phyloP scores from a whole-genome alignment of 169 alveolate genomes.

The Plasmodium gonderi region DNA sequence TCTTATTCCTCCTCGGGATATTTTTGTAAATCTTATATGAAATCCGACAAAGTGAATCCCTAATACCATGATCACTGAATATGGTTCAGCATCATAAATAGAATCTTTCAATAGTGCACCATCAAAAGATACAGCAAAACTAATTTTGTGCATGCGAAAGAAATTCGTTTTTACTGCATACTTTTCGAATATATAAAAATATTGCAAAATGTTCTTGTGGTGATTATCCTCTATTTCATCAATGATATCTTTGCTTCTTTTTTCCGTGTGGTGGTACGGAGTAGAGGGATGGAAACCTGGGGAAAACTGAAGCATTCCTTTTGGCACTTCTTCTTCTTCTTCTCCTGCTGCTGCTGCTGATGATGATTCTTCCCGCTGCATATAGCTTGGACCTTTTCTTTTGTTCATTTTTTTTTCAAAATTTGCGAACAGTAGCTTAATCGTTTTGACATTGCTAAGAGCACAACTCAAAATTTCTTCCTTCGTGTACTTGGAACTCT shows the following conservation, averaged over 20 bases:
- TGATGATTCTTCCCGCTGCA: neutral
- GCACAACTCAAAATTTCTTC: conserved; percentile 64
- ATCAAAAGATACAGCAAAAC: conserved; percentile 82
- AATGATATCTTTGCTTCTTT: conserved; percentile 51
- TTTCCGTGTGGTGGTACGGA: neutral
- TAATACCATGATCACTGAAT: conserved; percentile 82
- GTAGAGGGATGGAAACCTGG: neutral
- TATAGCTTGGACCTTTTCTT: neutral
- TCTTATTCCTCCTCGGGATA: conserved; percentile 89
- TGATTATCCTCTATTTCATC: conserved; percentile 81
- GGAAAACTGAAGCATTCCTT: neutral
- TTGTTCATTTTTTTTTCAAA: conserved; percentile 34
- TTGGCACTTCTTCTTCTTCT: neutral
- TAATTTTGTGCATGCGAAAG: conserved; percentile 77
- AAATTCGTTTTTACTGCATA: conserved; percentile 83
- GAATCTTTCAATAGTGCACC: conserved; percentile 77
- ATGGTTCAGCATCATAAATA: conserved; percentile 83
- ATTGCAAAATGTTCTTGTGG: conserved; percentile 79
- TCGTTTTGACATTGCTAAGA: conserved; percentile 18
- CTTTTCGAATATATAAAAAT: conserved; percentile 80
- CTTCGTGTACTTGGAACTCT: conserved; percentile 64
- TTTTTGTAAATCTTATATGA: conserved; percentile 85
- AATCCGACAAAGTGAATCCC: conserved; percentile 89
- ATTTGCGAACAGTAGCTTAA: conserved; percentile 30
- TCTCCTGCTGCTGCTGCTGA: neutral